Conservation (phyloP, 805 yeast genomes). For the Zygosaccharomyces bailii region DNA sequence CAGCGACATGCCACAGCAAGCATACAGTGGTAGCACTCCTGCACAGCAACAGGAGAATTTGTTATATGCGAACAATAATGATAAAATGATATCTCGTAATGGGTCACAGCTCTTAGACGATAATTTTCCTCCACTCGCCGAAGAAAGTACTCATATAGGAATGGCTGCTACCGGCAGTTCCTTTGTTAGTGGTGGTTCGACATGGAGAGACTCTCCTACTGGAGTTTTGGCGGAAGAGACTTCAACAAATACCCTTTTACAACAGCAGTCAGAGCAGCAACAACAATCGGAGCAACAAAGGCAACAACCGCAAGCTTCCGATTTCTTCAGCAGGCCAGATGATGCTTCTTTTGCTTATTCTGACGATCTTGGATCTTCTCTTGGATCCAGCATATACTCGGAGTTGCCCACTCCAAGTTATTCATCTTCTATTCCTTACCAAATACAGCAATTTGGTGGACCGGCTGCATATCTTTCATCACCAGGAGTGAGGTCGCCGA, state of each 20-base stretch:
- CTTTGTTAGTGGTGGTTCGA: not conserved
- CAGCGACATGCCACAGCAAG: constrained; percentile 4
- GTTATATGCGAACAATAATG: constrained; percentile 14
- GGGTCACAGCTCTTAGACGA: constrained; percentile 2
- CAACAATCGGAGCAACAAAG: not conserved
- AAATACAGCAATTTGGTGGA: constrained; percentile 23
- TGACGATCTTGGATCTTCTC: constrained; percentile 32
- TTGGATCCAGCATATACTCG: constrained; percentile 30
- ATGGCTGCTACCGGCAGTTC: not conserved
- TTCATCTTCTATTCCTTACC: constrained; percentile 29
- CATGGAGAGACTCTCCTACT: constrained; percentile 1
- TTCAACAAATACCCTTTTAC: not conserved
- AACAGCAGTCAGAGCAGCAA: not conserved
- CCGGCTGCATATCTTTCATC: constrained; percentile 22
- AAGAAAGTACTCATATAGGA: not conserved
- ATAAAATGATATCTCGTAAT: constrained; percentile 1
- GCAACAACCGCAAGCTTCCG: constrained; percentile 11
- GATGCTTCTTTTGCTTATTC: constrained; percentile 23
- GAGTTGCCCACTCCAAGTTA: constrained; percentile 26
- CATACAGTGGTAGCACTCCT: constrained; percentile 18
- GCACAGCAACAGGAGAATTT: constrained; percentile 28
- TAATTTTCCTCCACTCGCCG: not conserved
- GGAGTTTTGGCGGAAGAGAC: not conserved
- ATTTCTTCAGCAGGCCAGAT: constrained; percentile 20
- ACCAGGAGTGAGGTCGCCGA: constrained; percentile 31